These are phyloP conservation scores for Fagopyrum esculentum DNA, from an alignment of 148 eudicot genomes.

Conservation along the genomic window DNA sequence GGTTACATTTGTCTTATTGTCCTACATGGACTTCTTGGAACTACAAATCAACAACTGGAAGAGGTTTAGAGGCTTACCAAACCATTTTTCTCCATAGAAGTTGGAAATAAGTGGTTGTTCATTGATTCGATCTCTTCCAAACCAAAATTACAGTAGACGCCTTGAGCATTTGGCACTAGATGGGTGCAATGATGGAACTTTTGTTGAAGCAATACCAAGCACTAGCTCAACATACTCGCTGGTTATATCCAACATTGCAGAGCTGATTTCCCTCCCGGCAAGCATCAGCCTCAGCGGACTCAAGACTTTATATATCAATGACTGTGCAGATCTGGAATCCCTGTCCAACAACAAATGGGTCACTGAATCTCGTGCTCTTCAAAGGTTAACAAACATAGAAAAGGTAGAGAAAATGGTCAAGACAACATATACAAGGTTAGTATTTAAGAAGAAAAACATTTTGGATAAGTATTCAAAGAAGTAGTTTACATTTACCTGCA, in stretches of 20 bases:
- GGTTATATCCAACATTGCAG: slow-evolving; percentile 29
- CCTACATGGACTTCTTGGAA: not conserved
- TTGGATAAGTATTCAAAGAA: too few species aligned
- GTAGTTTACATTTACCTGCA: too few species aligned
- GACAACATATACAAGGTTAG: too few species aligned
- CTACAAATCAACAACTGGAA: not conserved
- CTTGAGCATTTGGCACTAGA: slow-evolving; percentile 30
- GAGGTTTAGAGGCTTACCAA: not conserved
- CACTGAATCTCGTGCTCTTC: too few species aligned
- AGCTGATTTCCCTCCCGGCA: slow-evolving; percentile 14
- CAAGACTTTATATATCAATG: not conserved
- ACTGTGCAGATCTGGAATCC: not conserved
- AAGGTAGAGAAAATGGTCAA: too few species aligned
- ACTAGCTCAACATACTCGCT: slow-evolving; percentile 28
- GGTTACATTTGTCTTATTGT: too few species aligned
- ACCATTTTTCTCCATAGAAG: not conserved
- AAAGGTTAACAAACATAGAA: too few species aligned
- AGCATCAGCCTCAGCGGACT: not conserved
- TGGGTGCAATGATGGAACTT: slow-evolving; percentile 15
- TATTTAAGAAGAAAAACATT: too few species aligned
- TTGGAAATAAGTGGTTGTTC: not conserved
- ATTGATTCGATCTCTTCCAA: not conserved
- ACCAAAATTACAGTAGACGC: slow-evolving; percentile 11
- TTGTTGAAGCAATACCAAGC: slow-evolving; percentile 21
- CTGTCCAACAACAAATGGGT: not conserved